A percentile compares a stretch with the other conserved stretches of the same genome.
Conservation (phyloP, 306 rosid genomes). For the Lathyrus tuberosus region DNA sequence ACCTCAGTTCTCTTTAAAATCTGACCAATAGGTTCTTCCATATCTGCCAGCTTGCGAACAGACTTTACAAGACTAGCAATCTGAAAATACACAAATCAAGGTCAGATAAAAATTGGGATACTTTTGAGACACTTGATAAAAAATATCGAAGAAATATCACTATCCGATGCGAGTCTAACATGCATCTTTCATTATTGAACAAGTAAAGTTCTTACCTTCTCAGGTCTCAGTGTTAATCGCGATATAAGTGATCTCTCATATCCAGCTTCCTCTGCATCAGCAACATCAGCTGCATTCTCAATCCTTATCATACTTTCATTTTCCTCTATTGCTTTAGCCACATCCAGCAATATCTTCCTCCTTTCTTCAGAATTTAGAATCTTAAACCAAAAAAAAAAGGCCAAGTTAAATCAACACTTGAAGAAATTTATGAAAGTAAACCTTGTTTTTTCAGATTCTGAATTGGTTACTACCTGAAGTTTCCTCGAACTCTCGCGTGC, state of each 20-base stretch:
- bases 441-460: constrained; percentile 2
- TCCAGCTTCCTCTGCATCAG: constrained; percentile 66
- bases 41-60: constrained; percentile 77
- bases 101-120: constrained; percentile 25
- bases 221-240: constrained; percentile 74
- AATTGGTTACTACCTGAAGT: constrained; percentile 57
- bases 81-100: constrained; percentile 48
- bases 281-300: constrained; percentile 72
- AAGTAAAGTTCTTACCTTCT: constrained; percentile 60
- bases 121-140: too few species aligned
- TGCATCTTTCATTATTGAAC: constrained; percentile 15
- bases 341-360: constrained; percentile 65
- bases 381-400: constrained; percentile 42
- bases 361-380: constrained; percentile 61
- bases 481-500: constrained; percentile 68
- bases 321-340: constrained; percentile 75
- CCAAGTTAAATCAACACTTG: neutral
- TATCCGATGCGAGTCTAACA: neutral
- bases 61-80: constrained; percentile 69
- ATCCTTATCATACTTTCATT: constrained; percentile 55
- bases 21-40: constrained; percentile 87
- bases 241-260: constrained; percentile 71
- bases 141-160: too few species aligned
- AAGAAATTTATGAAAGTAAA: constrained; percentile 30
- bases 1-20: constrained; percentile 82